Evolutionary conservation across 192 early-diverging fungal species (phyloP).

Genomic region (Linnemannia zychae): DNA sequence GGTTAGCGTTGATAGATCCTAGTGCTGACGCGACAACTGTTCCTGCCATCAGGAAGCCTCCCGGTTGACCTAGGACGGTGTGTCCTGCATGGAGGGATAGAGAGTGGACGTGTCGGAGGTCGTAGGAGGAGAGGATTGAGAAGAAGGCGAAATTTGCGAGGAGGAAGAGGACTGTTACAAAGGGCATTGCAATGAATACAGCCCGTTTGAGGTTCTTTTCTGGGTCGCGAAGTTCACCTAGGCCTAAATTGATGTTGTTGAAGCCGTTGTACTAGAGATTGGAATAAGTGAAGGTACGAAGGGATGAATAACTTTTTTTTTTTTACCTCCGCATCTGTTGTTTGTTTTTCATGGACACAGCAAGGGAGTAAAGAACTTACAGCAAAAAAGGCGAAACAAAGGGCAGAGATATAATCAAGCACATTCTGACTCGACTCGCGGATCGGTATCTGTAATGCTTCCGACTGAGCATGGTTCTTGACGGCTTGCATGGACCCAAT

Average conservation of each 20-base stretch:
- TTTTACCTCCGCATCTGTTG: no score
- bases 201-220: conserved; percentile 50
- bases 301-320: no score
- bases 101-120: conserved; percentile 53
- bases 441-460: conserved; percentile 46
- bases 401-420: conserved; percentile 50
- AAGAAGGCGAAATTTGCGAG: conserved; percentile 59
- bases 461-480: conserved; percentile 46
- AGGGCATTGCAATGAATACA: conserved; percentile 46
- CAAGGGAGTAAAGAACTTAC: conserved; percentile 9
- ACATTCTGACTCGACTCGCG: conserved; percentile 40
- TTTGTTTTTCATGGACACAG: not conserved
- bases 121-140: conserved; percentile 51
- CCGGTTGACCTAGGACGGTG: conserved; percentile 39
- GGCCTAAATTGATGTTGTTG: conserved; percentile 58
- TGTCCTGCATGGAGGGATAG: conserved; percentile 49
- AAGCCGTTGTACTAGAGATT: conserved; percentile 56
- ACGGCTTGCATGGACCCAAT: conserved; percentile 46
- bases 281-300: not conserved
- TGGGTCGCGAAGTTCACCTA: conserved; percentile 54
- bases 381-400: conserved; percentile 56
- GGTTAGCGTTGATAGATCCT: conserved; percentile 71
- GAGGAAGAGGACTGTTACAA: conserved; percentile 53
- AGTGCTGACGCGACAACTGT: conserved; percentile 50
- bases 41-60: conserved; percentile 44